Conservation (phyloP, 2,329 filamentous ascomycete species). For the Colletotrichum chrysophilum region DNA sequence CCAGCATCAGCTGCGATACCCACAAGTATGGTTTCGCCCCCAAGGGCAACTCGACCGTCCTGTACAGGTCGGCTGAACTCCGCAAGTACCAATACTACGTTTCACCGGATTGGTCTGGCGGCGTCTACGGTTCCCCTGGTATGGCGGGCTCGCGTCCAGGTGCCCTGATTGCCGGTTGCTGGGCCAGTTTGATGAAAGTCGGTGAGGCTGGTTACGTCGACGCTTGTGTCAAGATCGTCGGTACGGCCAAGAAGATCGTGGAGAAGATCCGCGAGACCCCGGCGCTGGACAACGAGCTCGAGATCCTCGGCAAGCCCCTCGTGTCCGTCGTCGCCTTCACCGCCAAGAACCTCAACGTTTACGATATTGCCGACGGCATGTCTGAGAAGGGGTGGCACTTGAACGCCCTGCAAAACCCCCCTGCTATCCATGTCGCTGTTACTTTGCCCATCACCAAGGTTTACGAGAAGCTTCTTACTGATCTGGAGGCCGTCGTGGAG, state of each 20-base stretch:
- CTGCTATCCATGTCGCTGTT: constrained; percentile 92
- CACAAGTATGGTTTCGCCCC: constrained; percentile 99
- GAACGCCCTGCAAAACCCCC: constrained; percentile 89
- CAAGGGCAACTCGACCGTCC: constrained; percentile 92
- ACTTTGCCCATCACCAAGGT: constrained; percentile 85
- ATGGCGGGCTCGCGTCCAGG: constrained; percentile 92
- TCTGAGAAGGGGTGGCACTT: constrained; percentile 88
- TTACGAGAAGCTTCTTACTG: constrained; percentile 78
- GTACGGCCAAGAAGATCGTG: constrained; percentile 82
- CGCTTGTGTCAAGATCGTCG: constrained; percentile 87
- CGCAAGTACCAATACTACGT: constrained; percentile 97
- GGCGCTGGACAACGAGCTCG: constrained; percentile 72
- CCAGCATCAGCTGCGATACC: constrained; percentile 94
- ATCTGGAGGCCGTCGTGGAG: constrained; percentile 71
- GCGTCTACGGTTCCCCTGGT: constrained; percentile 92
- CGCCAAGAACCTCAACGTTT: constrained; percentile 85
- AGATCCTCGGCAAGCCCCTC: constrained; percentile 82
- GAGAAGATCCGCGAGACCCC: constrained; percentile 74
- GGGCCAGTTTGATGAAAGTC: constrained; percentile 88
- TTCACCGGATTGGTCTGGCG: constrained; percentile 91
- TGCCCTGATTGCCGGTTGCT: constrained; percentile 93
- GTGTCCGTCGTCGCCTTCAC: constrained; percentile 91
- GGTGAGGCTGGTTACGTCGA: constrained; percentile 89
- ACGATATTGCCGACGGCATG: constrained; percentile 94
- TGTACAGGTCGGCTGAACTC: constrained; percentile 83